Evolutionary conservation across 352 stramenopile genomes (phyloP).

Genomic region (Pythium phragmiticola): DNA sequence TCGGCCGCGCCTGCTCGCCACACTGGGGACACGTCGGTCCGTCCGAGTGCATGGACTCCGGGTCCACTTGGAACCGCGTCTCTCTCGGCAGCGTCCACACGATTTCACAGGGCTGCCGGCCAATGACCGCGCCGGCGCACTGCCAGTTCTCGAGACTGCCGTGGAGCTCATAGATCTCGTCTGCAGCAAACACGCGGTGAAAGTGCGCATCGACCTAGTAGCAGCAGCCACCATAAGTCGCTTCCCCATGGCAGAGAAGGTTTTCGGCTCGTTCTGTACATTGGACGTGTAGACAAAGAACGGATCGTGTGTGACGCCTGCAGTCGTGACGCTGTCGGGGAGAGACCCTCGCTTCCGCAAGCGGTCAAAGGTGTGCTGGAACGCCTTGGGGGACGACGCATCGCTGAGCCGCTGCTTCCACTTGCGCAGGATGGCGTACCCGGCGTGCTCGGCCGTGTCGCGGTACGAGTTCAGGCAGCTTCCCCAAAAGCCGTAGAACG

Average conservation of each 20-base stretch:
- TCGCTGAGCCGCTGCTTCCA: constrained; percentile 41
- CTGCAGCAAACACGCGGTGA: constrained; percentile 60
- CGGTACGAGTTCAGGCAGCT: constrained; percentile 87
- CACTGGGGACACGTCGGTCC: constrained; percentile 52
- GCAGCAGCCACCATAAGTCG: not conserved
- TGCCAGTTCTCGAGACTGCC: constrained; percentile 83
- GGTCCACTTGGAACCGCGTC: constrained; percentile 66
- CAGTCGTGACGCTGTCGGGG: constrained; percentile 25
- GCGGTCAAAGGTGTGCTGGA: constrained; percentile 39
- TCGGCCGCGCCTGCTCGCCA: constrained; percentile 64
- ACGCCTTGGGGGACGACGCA: constrained; percentile 20
- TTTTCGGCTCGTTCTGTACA: constrained; percentile 34
- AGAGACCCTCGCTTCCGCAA: constrained; percentile 37
- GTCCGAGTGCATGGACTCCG: constrained; percentile 59
- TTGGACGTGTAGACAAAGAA: constrained; percentile 94
- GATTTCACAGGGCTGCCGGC: constrained; percentile 39
- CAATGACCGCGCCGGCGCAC: constrained; percentile 51
- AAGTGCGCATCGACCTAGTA: constrained; percentile 86
- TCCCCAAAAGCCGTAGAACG: constrained; percentile 93
- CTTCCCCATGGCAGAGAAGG: not conserved
- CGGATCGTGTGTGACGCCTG: constrained; percentile 48
- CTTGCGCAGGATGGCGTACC: constrained; percentile 58
- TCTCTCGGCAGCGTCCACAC: constrained; percentile 55
- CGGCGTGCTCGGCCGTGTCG: constrained; percentile 65
- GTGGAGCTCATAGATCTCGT: constrained; percentile 89